phyloP scores from a whole-genome alignment of 1,139 yeast species.

The Suhomyces yuchorum region DNA sequence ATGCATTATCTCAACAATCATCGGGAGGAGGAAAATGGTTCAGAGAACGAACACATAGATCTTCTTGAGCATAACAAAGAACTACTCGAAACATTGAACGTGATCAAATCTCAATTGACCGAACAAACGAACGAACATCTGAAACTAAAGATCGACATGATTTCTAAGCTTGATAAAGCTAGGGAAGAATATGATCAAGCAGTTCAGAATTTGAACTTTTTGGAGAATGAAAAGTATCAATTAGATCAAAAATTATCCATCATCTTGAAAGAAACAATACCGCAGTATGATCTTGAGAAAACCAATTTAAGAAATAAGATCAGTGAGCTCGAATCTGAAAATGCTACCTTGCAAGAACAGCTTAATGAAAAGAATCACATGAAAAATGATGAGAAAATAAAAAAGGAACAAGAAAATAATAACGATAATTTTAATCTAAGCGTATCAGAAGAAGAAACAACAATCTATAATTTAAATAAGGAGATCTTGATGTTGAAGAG shows the following conservation, averaged over 20 bases:
- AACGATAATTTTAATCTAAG: not conserved
- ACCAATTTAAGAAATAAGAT: constrained; percentile 20
- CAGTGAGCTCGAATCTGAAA: constrained; percentile 14
- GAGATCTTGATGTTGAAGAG: constrained; percentile 25
- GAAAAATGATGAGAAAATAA: not conserved
- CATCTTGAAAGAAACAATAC: constrained; percentile 14
- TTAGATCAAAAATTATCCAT: not conserved
- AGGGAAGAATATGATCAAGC: constrained; percentile 20
- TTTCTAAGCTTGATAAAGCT: constrained; percentile 13
- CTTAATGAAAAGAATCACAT: not conserved
- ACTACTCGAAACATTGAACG: constrained; percentile 4
- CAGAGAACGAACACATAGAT: constrained; percentile 11
- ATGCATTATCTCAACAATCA: constrained; percentile 16
- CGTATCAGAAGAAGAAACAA: constrained; percentile 20
- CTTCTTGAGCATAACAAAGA: constrained; percentile 6
- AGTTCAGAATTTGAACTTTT: not conserved
- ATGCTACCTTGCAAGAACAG: not conserved
- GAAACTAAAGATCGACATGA: constrained; percentile 5
- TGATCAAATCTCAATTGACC: not conserved
- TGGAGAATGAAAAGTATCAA: not conserved
- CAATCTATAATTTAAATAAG: constrained; percentile 22
- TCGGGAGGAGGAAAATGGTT: constrained; percentile 16
- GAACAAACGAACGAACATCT: not conserved
- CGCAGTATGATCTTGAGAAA: constrained; percentile 31
- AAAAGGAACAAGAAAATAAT: not conserved